Base-by-base conservation (phyloP, 163 green algal species). In the Chlamydomonas reinhardtii region DNA sequence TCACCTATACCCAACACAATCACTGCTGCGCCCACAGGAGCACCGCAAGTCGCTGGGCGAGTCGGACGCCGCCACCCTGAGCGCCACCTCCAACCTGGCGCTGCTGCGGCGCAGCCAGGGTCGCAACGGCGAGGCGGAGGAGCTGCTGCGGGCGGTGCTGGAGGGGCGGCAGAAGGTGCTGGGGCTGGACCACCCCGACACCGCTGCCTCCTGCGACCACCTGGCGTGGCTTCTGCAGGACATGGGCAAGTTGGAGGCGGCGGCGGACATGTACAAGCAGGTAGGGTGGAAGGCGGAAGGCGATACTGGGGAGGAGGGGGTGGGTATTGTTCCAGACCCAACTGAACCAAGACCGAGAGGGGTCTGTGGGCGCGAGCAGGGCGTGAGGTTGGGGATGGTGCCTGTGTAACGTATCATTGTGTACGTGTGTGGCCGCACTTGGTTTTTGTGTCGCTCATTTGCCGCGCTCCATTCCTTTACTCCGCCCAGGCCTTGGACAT, bases 211-310 rank as follows among this genome's bases (percentile, higher is more conserved):
- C 2, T 86, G 79, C 68, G 79, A 78, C 79, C 79, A 79, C 12
- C 69, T 86, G 69, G 79, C 79, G 20, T 86, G 52, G 69, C 32
- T 78, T 54, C 69, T 79, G 52, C 79, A 86, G 48, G 69, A 84
- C 29, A 8, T 12, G 29, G 77, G 66, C 8, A 34, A 27, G 39
- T 22, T 84, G 65, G 43, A 75, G 77, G 77, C 70, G 77, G 77
- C 77, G 31, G 77, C 66, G n/a, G 39, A 54, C n/a, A 8, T 84
- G 77, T 84, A 76, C 65, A 48, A 37, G 25, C 31, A 83, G 76
- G 76, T 83, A 62, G 5, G 39, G 39, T 48, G 39, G 39, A 5
- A 14, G 39, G 39, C n/a, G 39, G 9, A 35, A 20, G 24, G 22
- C 59, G 59, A 29, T 6, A 66, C 59, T 31, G 59, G 59, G 59